Percentiles rank a stretch among this genome's conserved stretches.
These are phyloP conservation scores for Suhomyces sp. DNA, from an alignment of 805 yeast genomes.

Conservation along the genomic window DNA sequence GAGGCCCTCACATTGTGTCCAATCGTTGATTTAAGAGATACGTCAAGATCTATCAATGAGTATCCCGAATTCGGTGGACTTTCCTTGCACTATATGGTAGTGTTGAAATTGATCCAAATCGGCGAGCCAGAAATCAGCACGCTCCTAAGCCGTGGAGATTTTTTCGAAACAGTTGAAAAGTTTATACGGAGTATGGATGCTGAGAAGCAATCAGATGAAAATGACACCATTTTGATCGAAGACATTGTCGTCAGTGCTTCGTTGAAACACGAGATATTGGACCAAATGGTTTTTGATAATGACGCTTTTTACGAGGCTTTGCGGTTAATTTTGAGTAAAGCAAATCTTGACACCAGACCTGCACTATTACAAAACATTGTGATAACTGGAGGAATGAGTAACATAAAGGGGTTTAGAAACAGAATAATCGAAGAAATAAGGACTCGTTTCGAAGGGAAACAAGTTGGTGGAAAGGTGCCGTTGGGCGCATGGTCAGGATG, in stretches of 20 bases:
- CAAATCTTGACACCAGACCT: slow-evolving; percentile 20
- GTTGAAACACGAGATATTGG: slow-evolving; percentile 14
- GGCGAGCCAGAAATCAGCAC: slow-evolving; percentile 8
- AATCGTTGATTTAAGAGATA: slow-evolving; percentile 23
- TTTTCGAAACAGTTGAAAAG: slow-evolving; percentile 17
- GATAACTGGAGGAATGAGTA: slow-evolving; percentile 22
- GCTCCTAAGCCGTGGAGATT: slow-evolving; percentile 7
- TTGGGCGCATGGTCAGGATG: slow-evolving; percentile 34
- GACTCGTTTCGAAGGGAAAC: not conserved
- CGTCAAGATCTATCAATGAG: not conserved
- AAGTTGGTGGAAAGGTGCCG: slow-evolving; percentile 3
- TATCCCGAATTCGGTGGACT: slow-evolving; percentile 11
- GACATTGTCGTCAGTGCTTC: slow-evolving; percentile 11
- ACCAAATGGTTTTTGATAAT: slow-evolving; percentile 7
- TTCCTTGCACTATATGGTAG: slow-evolving; percentile 17
- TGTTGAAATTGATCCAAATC: slow-evolving; percentile 13
- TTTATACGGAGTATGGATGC: slow-evolving; percentile 15
- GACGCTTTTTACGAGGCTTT: slow-evolving; percentile 6
- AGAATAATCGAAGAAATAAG: slow-evolving; percentile 14
- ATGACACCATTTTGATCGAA: slow-evolving; percentile 2
- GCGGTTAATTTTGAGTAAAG: slow-evolving; percentile 5
- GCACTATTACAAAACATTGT: slow-evolving; percentile 18
- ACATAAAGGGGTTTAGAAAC: slow-evolving; percentile 22
- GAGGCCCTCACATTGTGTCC: slow-evolving; percentile 14
- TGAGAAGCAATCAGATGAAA: not conserved